A percentile compares a stretch with the other conserved stretches of the same genome.
phyloP scores from a whole-genome alignment of 2,329 filamentous ascomycete species.

The Diplodia sapinea region DNA sequence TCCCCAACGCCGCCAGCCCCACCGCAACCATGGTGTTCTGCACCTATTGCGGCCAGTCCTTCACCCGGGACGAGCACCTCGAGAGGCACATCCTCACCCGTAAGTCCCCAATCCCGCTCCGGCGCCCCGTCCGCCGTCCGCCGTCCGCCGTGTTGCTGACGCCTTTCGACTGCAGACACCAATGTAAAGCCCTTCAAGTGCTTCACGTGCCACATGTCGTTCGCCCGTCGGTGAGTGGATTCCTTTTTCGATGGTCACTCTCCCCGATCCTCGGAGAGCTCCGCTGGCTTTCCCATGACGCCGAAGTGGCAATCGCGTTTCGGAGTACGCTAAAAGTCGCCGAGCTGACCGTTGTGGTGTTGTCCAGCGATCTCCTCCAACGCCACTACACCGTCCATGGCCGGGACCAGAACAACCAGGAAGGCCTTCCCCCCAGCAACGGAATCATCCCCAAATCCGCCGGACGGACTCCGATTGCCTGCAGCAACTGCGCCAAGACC shows the following conservation, averaged over 20 bases:
- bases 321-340: background rate
- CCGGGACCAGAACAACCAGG: conserved; percentile 56
- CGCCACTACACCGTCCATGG: conserved; percentile 60
- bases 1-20: conserved; percentile 26
- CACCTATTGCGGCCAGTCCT: conserved; percentile 60
- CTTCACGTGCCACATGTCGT: conserved; percentile 61
- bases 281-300: background rate
- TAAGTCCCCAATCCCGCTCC: conserved; percentile 40
- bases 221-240: conserved; percentile 55
- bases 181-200: conserved; percentile 63
- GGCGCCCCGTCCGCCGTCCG: no score
- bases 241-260: background rate
- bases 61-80: conserved; percentile 59
- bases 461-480: conserved; percentile 59
- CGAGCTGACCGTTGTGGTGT: conserved; percentile 18
- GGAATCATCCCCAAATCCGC: conserved; percentile 60
- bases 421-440: conserved; percentile 54
- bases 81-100: conserved; percentile 60
- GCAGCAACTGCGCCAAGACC: conserved; percentile 60
- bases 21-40: conserved; percentile 56
- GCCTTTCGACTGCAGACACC: conserved; percentile 49
- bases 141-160: conserved; percentile 29
- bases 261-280: background rate
- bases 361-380: conserved; percentile 56
- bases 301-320: background rate